These are phyloP conservation scores for Dendrostoma leiphaemia DNA, from an alignment of 2,329 filamentous ascomycete species.

Conservation along the genomic window DNA sequence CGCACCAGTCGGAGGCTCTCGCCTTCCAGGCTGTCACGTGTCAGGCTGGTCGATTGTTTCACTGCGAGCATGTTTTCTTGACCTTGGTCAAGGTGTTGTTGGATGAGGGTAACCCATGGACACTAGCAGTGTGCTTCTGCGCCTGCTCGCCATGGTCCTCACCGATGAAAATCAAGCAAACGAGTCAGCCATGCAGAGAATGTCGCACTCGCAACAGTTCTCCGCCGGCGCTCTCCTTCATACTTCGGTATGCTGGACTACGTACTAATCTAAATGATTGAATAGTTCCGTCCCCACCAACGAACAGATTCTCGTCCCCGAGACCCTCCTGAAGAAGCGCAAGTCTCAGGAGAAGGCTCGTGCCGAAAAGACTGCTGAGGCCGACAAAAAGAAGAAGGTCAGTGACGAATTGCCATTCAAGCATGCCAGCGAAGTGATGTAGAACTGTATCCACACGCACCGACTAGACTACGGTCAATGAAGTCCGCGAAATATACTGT, in stretches of 20 bases:
- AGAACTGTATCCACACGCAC: slow-evolving; percentile 66
- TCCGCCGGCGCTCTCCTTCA: slow-evolving; percentile 77
- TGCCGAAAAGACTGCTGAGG: slow-evolving; percentile 77
- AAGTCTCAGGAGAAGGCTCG: slow-evolving; percentile 99
- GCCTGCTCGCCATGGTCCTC: slow-evolving; percentile 43
- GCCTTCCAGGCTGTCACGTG: too few relatives aligned
- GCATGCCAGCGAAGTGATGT: slow-evolving; percentile 69
- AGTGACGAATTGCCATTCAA: slow-evolving; percentile 38
- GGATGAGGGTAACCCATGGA: slow-evolving; percentile 56
- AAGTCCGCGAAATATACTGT: slow-evolving; percentile 96
- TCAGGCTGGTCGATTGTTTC: slow-evolving; percentile 5
- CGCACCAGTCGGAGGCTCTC: slow-evolving; percentile 29
- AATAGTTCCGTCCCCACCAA: slow-evolving; percentile 85
- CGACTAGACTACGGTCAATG: slow-evolving; percentile 96
- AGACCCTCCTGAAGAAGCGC: slow-evolving; percentile 99
- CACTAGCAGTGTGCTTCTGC: slow-evolving; percentile 16
- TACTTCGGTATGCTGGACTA: slow-evolving; percentile 64
- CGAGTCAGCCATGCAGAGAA: slow-evolving; percentile 90
- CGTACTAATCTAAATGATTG: slow-evolving; percentile 71
- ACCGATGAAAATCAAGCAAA: slow-evolving; percentile 76
- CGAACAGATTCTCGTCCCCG: slow-evolving; percentile 94
- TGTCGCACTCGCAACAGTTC: slow-evolving; percentile 92
- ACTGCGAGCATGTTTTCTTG: slow-evolving; percentile 49
- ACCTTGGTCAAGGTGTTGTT: slow-evolving; percentile 67
- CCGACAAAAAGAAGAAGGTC: slow-evolving; percentile 89